Evolutionary conservation across 768 basidiomycete species (phyloP).

Genomic region (Tricholoma bakamatsutake): DNA sequence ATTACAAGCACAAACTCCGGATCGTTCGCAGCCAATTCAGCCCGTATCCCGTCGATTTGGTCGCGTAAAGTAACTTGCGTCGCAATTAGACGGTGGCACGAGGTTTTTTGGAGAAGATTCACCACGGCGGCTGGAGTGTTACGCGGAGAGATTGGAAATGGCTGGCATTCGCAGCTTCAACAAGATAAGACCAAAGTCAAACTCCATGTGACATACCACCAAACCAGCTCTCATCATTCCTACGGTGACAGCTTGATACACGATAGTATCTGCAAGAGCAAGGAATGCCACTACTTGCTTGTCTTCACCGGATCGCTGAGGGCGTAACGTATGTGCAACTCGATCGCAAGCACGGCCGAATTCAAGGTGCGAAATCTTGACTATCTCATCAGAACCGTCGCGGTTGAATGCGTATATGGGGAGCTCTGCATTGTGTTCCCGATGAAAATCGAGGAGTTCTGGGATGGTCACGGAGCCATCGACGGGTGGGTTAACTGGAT

Average conservation of each 20-base stretch:
- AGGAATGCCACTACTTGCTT: conserved; percentile 24
- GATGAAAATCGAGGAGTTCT: conserved; percentile 17
- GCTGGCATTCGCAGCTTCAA: conserved; percentile 16
- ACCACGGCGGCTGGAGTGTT: conserved; percentile 29
- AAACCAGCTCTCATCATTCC: conserved; percentile 26
- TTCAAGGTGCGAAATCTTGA: conserved; percentile 27
- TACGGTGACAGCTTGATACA: conserved; percentile 30
- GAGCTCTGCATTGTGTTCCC: conserved; percentile 14
- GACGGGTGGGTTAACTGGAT: background rate
- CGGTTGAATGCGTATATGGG: conserved; percentile 15
- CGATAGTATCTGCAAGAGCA: conserved; percentile 20
- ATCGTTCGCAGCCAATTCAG: conserved; percentile 12
- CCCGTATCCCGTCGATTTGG: conserved; percentile 24
- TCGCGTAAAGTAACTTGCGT: conserved; percentile 22
- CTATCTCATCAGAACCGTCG: conserved; percentile 13
- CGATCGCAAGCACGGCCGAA: conserved; percentile 36
- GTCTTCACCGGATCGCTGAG: conserved; percentile 16
- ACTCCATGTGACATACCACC: conserved; percentile 15
- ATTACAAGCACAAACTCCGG: conserved; percentile 19
- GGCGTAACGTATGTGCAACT: conserved; percentile 27
- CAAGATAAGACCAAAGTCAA: too few species aligned
- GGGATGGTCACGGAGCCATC: background rate
- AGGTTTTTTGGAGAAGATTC: conserved; percentile 25
- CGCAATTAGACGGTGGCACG: conserved; percentile 31
- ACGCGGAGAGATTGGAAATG: conserved; percentile 33